Conservation (phyloP, 1,284 basidiomycete genomes). For the Heliocybe sulcata region DNA sequence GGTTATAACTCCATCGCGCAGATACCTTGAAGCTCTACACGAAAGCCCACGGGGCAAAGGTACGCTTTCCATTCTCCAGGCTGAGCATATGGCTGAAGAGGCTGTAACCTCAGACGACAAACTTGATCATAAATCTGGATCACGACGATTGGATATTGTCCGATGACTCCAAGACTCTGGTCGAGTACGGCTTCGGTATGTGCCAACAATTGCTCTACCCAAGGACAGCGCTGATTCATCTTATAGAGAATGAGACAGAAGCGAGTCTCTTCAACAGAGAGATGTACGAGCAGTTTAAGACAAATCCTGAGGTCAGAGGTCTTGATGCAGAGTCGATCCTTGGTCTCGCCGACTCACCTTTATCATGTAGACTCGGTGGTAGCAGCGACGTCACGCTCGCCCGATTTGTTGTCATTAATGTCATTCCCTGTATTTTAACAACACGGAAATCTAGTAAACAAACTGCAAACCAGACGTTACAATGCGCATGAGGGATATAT, state of each 20-base stretch:
- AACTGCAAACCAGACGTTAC: conserved; percentile 1
- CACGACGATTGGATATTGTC: conserved; percentile 88
- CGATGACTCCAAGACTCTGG: conserved; percentile 59
- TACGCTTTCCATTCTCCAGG: conserved; percentile 17
- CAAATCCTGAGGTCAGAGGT: conserved; percentile 68
- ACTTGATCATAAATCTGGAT: conserved; percentile 93
- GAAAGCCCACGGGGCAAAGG: conserved; percentile 92
- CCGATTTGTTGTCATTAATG: background rate
- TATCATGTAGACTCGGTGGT: conserved; percentile 40
- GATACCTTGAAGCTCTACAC: conserved; percentile 95
- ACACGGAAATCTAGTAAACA: conserved; percentile 1
- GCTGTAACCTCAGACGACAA: conserved; percentile 61
- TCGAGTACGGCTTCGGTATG: conserved; percentile 72
- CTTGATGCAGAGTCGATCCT: background rate
- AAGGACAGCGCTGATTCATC: background rate
- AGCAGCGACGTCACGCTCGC: conserved; percentile 13
- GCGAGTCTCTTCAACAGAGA: conserved; percentile 82
- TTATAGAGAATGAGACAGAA: conserved; percentile 88
- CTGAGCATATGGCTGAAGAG: background rate
- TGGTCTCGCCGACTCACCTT: background rate
- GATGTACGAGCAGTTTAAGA: conserved; percentile 74
- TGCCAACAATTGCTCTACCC: too few relatives aligned
- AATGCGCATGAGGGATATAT: conserved; percentile 4
- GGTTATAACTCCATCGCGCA: conserved; percentile 18
- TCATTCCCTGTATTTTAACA: background rate